Evolutionary conservation across 768 basidiomycete species (phyloP).

Genomic region (Lactifluus pinguis): DNA sequence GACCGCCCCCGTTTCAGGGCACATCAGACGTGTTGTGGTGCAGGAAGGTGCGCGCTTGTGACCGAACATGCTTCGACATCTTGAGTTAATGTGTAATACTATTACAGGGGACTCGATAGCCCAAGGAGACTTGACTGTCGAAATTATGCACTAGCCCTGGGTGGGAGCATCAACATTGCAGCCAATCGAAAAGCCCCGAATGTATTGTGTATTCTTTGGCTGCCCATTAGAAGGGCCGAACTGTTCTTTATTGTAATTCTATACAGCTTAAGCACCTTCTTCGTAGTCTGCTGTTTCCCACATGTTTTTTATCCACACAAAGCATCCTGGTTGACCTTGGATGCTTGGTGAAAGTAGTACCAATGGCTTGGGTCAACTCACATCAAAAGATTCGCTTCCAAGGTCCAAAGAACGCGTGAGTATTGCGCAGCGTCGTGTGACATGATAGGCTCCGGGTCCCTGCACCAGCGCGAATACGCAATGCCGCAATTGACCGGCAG

Average conservation of each 20-base stretch:
- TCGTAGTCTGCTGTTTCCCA: background rate
- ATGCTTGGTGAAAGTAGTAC: background rate
- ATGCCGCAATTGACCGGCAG: conserved; percentile 3
- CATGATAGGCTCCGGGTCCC: background rate
- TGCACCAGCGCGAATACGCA: background rate
- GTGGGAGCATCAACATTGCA: background rate
- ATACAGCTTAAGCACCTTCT: background rate
- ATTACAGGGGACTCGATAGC: conserved; percentile 81
- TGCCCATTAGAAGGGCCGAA: background rate
- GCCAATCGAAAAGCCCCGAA: background rate
- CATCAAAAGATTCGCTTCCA: background rate
- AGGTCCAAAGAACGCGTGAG: background rate
- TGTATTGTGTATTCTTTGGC: background rate
- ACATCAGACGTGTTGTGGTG: conserved; percentile 88
- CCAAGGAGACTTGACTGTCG: conserved; percentile 86
- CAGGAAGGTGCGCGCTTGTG: conserved; percentile 53
- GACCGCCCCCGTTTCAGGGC: conserved; percentile 92
- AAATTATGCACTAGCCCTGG: conserved; percentile 58
- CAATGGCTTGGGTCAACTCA: background rate
- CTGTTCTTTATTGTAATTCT: background rate
- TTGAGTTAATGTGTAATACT: conserved; percentile 2
- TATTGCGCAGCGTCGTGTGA: background rate
- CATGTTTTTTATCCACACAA: background rate
- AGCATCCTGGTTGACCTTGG: background rate
- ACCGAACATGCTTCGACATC: background rate